Evolutionary conservation across 169 alveolate species (phyloP).

Genomic region (Babesia bovis): DNA sequence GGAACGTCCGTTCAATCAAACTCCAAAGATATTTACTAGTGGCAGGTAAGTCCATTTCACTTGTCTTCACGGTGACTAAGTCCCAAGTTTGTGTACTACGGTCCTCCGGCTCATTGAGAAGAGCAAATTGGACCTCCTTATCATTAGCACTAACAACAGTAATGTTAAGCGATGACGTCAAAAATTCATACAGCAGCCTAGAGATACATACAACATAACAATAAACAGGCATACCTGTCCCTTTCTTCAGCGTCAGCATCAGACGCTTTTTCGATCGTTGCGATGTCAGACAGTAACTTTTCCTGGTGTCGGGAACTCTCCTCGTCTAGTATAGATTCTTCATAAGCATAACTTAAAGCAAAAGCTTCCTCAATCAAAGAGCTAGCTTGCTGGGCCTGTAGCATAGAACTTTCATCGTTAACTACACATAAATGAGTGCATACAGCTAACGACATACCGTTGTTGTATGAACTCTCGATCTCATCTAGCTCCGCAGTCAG

Average conservation of each 20-base stretch:
- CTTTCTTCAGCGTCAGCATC: conserved; percentile 1
- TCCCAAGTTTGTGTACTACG: conserved; percentile 28
- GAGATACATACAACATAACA: background rate
- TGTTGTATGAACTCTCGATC: no score
- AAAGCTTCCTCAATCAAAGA: no score
- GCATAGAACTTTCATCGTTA: no score
- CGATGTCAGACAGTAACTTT: conserved; percentile 5
- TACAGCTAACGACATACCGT: no score
- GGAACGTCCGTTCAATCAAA: conserved; percentile 20
- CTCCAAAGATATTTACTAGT: conserved; percentile 24
- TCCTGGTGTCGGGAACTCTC: conserved; percentile 1
- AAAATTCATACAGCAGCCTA: conserved; percentile 50
- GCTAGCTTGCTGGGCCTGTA: no score
- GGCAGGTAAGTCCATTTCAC: background rate
- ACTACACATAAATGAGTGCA: no score
- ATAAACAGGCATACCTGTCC: conserved; percentile 6
- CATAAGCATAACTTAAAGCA: no score
- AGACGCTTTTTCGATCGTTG: background rate
- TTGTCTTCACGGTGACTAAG: conserved; percentile 2
- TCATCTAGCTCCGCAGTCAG: no score
- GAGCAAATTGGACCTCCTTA: conserved; percentile 35
- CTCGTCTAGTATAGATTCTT: background rate
- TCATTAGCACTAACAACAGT: conserved; percentile 34
- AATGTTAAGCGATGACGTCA: conserved; percentile 37
- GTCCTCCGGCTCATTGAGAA: conserved; percentile 48